Evolutionary conservation across 345 rosid genomes (phyloP).

Genomic region (Pseudoturritis turrita): DNA sequence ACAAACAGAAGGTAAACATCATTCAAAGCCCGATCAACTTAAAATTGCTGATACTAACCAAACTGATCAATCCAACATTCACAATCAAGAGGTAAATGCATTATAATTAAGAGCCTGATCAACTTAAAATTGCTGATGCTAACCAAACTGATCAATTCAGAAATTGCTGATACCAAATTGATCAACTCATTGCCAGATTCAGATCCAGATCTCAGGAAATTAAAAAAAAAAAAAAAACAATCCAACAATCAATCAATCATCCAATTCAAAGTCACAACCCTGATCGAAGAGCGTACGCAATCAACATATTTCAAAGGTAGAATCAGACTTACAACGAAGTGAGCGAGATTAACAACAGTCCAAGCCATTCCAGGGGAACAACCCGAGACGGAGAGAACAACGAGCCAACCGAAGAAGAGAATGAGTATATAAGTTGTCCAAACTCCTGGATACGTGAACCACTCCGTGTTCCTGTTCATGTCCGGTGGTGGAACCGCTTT

Average conservation of each 20-base stretch:
- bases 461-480: slow-evolving; percentile 79
- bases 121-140: background rate
- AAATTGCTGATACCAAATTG: too few species aligned
- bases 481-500: slow-evolving; percentile 69
- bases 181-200: background rate
- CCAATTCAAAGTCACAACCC: background rate
- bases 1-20: background rate
- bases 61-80: background rate
- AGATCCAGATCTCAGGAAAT: slow-evolving; percentile 16
- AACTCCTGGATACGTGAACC: slow-evolving; percentile 84
- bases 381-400: slow-evolving; percentile 57
- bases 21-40: background rate
- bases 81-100: background rate
- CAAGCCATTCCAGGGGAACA: slow-evolving; percentile 85
- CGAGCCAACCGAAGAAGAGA: slow-evolving; percentile 68
- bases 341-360: slow-evolving; percentile 75
- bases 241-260: background rate
- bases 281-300: background rate
- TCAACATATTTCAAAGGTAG: background rate
- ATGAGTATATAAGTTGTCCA: slow-evolving; percentile 76
- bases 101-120: background rate
- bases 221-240: background rate
- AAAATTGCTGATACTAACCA: background rate
- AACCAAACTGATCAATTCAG: background rate
- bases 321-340: slow-evolving; percentile 45